Base-by-base conservation (phyloP, 345 rosid genomes). In the Barbarea vulgaris region DNA sequence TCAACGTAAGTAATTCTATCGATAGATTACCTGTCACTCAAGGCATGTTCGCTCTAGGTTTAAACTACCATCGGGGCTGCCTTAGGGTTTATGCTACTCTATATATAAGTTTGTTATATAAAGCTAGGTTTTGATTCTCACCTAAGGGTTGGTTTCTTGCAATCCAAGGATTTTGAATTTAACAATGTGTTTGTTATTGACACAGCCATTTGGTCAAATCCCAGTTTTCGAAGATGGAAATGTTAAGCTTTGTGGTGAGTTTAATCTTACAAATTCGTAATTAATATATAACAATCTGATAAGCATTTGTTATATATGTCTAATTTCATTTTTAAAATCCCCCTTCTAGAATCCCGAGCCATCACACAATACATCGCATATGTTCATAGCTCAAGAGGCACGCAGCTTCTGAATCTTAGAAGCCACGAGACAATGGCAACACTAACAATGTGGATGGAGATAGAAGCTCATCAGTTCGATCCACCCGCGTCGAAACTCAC, bases 391-490 rank as follows among this genome's bases (percentile, higher is more conserved):
- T 24, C 74, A 68, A 74, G 65, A 79, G 82, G 82, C 4, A 68
- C 79, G 27, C 79, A 73, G 13, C 79, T 79, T 36, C 33, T 79
- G 13, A 60, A 68, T n/a, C 64, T 73, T 46, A 17, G 10, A 54
- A 72, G 64, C 62, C 78, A 73, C 44, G 55, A 62, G 47, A 62
- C 78, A 55, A 68, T 73, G 75, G 82, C 79, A 18, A 68, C 51
- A 18, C 9, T 74, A 44, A 61, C 69, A 18, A 69, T 66, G 47
- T 79, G 80, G 84, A 77, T 79, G 55, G 85, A 84, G 25, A 77
- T 85, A 4, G 98, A 93, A 78, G 86, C 86, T 13, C 96, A 86
- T 9, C 87, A 88, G 17, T 91, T 80, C 13, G 76, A 69, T 15
- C 83, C 87, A 55, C 30, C 48, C 2, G 79, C 77, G 12, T 72